These are phyloP conservation scores for Lodderomyces orthopsilosis DNA, from an alignment of 1,139 yeast genomes.

Conservation along the genomic window DNA sequence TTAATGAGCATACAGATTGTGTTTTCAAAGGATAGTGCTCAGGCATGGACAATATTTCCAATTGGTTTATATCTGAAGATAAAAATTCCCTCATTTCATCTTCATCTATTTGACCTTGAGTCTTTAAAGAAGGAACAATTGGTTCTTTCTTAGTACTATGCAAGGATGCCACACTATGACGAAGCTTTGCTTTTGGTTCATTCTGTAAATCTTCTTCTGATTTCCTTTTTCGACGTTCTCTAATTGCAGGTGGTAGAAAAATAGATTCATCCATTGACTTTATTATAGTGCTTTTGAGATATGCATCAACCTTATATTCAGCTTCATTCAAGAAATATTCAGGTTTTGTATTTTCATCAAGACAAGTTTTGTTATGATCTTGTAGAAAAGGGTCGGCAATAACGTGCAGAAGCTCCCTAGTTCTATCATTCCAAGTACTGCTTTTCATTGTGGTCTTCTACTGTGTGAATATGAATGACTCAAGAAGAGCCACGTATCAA, in stretches of 20 bases:
- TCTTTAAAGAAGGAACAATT: constrained; percentile 16
- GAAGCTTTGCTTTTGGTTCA: constrained; percentile 3
- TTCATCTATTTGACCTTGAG: constrained; percentile 20
- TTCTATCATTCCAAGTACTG: constrained; percentile 13
- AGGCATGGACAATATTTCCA: constrained; percentile 42
- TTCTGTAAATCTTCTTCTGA: constrained; percentile 11
- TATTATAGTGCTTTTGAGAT: constrained; percentile 13
- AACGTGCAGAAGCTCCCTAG: constrained; percentile 15
- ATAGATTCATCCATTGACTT: constrained; percentile 14
- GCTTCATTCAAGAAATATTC: constrained; percentile 8
- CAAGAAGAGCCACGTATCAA: neutral
- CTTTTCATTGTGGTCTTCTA: neutral
- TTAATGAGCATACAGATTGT: constrained; percentile 59
- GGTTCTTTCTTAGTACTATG: neutral
- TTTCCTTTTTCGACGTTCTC: neutral
- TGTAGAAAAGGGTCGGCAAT: constrained; percentile 15
- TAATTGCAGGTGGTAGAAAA: constrained; percentile 11
- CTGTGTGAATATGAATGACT: neutral
- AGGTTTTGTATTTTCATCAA: constrained; percentile 7
- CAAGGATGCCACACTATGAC: neutral
- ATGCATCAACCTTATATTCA: constrained; percentile 11
- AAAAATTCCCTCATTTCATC: constrained; percentile 26
- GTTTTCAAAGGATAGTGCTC: constrained; percentile 44
- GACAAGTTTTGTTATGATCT: constrained; percentile 8
- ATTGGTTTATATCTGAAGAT: constrained; percentile 25